These are phyloP conservation scores for Talaromyces atroroseus DNA, from an alignment of 2,329 filamentous ascomycete genomes.

Conservation along the genomic window DNA sequence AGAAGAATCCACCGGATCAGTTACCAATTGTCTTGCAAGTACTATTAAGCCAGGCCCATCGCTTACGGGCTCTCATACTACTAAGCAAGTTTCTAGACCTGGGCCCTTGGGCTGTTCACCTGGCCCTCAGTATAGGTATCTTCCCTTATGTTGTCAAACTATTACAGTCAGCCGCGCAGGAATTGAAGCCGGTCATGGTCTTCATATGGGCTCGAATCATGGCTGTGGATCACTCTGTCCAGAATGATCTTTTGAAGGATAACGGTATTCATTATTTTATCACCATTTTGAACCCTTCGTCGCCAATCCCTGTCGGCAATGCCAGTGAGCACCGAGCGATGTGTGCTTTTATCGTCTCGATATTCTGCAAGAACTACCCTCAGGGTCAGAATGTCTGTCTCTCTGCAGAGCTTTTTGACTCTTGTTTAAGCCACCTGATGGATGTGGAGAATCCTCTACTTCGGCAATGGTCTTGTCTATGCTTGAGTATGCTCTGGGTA, in stretches of 20 bases:
- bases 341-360: slow-evolving; percentile 96
- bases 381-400: slow-evolving; percentile 90
- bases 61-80: slow-evolving; percentile 82
- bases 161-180: slow-evolving; percentile 86
- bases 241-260: slow-evolving; percentile 90
- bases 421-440: slow-evolving; percentile 74
- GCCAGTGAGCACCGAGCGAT: slow-evolving; percentile 94
- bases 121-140: slow-evolving; percentile 94
- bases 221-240: slow-evolving; percentile 89
- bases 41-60: slow-evolving; percentile 88
- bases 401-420: slow-evolving; percentile 82
- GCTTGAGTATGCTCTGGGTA: slow-evolving; percentile 89
- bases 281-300: slow-evolving; percentile 78
- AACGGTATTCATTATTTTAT: slow-evolving; percentile 97
- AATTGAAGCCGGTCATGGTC: slow-evolving; percentile 97
- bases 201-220: slow-evolving; percentile 98
- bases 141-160: slow-evolving; percentile 98
- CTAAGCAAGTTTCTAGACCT: slow-evolving; percentile 91
- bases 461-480: slow-evolving; percentile 92
- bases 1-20: slow-evolving; percentile 86
- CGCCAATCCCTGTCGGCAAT: slow-evolving; percentile 78
- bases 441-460: slow-evolving; percentile 84
- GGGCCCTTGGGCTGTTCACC: slow-evolving; percentile 96
- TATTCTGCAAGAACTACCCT: slow-evolving; percentile 92
- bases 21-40: slow-evolving; percentile 95